Conservation (phyloP, 1,139 yeast genomes). For the Hanseniaspora gamundiae region DNA sequence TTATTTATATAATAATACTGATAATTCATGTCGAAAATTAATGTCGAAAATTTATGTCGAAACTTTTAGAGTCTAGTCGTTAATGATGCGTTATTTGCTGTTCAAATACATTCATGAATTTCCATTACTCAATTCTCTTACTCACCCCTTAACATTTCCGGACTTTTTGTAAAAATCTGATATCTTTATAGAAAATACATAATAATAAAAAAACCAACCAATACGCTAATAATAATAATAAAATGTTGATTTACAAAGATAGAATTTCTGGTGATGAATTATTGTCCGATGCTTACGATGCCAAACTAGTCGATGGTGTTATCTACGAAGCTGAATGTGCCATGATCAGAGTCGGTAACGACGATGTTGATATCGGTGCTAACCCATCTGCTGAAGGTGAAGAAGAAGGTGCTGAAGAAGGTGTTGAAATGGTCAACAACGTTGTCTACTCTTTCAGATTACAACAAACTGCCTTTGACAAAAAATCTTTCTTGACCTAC, state of each 20-base stretch:
- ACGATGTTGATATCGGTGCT: slow-evolving; percentile 95
- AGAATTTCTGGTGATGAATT: slow-evolving; percentile 90
- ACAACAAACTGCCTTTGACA: slow-evolving; percentile 90
- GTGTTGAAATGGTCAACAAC: slow-evolving; percentile 87
- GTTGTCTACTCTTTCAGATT: slow-evolving; percentile 97
- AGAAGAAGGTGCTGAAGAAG: slow-evolving; percentile 66
- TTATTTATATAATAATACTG: neutral
- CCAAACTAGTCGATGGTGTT: slow-evolving; percentile 73
- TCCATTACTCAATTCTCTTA: no score
- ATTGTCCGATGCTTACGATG: slow-evolving; percentile 93
- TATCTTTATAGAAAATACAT: no score
- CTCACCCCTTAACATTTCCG: neutral
- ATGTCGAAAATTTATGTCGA: no score
- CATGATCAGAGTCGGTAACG: slow-evolving; percentile 81
- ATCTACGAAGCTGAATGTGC: slow-evolving; percentile 95
- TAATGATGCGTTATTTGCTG: neutral
- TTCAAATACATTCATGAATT: no score
- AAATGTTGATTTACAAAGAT: slow-evolving; percentile 41
- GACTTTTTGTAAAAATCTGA: neutral
- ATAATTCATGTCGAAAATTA: no score
- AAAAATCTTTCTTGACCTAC: slow-evolving; percentile 91
- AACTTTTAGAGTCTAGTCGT: no score
- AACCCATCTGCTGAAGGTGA: slow-evolving; percentile 98
- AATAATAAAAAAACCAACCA: no score
- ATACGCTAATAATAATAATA: no score